Percentiles rank a stretch among this genome's conserved stretches.
Evolutionary conservation across 2,329 filamentous ascomycete genomes (phyloP).

Genomic region (Coniosporium tulheliwenetii): DNA sequence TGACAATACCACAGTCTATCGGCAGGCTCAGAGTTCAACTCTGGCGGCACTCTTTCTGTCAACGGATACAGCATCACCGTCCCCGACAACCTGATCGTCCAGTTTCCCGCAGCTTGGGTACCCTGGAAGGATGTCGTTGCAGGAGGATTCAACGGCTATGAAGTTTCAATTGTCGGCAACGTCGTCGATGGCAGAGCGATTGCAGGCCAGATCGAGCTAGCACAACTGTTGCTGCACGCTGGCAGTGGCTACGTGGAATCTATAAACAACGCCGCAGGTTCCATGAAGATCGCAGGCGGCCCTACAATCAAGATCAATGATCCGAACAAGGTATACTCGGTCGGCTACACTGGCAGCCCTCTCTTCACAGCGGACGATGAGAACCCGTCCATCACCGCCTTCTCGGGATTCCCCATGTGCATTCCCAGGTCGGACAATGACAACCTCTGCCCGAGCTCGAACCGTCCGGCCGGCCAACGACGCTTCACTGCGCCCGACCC

Average conservation of each 20-base stretch:
- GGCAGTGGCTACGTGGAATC: slow-evolving; percentile 20
- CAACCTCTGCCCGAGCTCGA: slow-evolving; percentile 19
- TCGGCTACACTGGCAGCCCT: slow-evolving; percentile 18
- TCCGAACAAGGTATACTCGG: slow-evolving; percentile 7
- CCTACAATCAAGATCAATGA: slow-evolving; percentile 12
- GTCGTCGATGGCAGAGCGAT: slow-evolving; percentile 19
- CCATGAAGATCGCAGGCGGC: slow-evolving; percentile 20
- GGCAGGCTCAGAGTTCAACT: slow-evolving; percentile 15
- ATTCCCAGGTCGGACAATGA: slow-evolving; percentile 26
- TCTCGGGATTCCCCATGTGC: slow-evolving; percentile 38
- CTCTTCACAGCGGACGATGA: slow-evolving; percentile 33
- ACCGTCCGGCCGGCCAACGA: slow-evolving; percentile 15
- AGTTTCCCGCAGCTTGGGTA: slow-evolving; percentile 31
- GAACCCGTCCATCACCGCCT: slow-evolving; percentile 31
- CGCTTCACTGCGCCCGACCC: slow-evolving; percentile 15
- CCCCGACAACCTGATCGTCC: slow-evolving; percentile 33
- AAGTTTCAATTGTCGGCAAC: slow-evolving; percentile 22
- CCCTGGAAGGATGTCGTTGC: slow-evolving; percentile 20
- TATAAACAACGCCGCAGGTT: slow-evolving; percentile 16
- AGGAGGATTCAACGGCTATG: slow-evolving; percentile 7
- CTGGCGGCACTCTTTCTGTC: slow-evolving; percentile 29
- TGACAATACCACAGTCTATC: too few species aligned
- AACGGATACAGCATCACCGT: slow-evolving; percentile 30
- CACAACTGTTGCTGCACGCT: slow-evolving; percentile 19
- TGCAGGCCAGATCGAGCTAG: slow-evolving; percentile 22